Base-by-base conservation (phyloP, 345 rosid species). In the Limnanthes douglasii region DNA sequence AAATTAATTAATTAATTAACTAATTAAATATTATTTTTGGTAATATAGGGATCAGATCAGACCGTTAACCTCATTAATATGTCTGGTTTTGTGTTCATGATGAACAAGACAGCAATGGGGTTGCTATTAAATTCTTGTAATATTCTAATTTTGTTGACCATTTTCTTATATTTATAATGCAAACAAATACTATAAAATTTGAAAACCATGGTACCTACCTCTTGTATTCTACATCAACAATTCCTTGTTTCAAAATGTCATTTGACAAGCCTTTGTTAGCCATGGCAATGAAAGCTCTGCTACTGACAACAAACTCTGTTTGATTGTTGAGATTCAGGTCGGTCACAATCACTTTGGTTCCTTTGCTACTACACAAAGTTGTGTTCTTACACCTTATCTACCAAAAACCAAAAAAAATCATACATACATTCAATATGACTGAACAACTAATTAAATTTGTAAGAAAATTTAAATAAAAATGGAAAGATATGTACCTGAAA, bases 281-380 rank as follows among this genome's bases (percentile, higher is more conserved):
- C 95, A 90, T 80, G 40, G 82, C 86, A 42, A 38, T 44, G 56
- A 77, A 84, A 28, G 88, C 98, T 61, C 73, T 61, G 66, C 80
- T 69, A 53, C 92, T 90, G 4, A 90, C 72, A 27, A 80, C 86
- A 33, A 90, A 64, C 19, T 65, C 95, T 0, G 98, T 84, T 14
- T 56, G 43, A 62, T 84, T 90, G 32, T 22, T 57, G 5, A 1
- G 60, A 57, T 73, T 77, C 9, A 74, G 68, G 64, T 84, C 98
- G 3, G 92, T 84, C 41, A 69, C 15, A 11, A 77, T 63, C 27
- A 90, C 82, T 21, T 44, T 58, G 4, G 79, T 72, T 24, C 98
- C 98, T 59, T 36, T 52, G 48, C 53, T 56, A 48, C 44, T 72
- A 31, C 98, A 90, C 0, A 84, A 32, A 17, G 21, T 15, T 0